Evolutionary conservation across 768 basidiomycete genomes (phyloP), one percentile per base, ranked within the genome.

Genomic region (Kwoniella newhampshirensis): DNA sequence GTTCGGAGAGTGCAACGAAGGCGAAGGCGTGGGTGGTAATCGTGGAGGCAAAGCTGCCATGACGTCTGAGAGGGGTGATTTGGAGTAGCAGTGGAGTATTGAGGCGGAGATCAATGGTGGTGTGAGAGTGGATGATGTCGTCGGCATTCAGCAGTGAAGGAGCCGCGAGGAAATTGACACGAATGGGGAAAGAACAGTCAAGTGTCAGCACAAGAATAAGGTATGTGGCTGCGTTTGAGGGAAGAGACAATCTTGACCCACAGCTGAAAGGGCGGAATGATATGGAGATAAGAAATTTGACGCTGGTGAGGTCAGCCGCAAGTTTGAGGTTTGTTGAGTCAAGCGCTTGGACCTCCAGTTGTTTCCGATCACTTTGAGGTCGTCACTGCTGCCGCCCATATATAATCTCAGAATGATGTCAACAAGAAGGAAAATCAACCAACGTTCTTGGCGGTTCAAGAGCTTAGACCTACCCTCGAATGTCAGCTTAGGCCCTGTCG

Each of bases 11-110:
- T 47, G 54, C 25, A 68, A 45, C 2, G 66, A 68, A 9, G 66
- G 66, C 42, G 60, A 44, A 21, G 67, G 67, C 41, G 67, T 68
- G 17, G 67, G 67, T 17, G 67, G 67, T 35, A 63, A 25, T 15
- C 26, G 41, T 0, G 37, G 32, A 27, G 59, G 52, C 36, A 54
- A 18, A 32, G 46, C 46, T 26, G 59, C 52, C 59, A 60, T 60
- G 30, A 18, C 53, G 53, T 50, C 53, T 43, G 25, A 27, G 3
- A 27, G 21, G 20, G 27, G 23, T 32, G 32, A 32, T 32, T 17
- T 28, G 50, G 23, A 37, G 35, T n/a, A n/a, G n/a, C n/a, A 41
- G 39, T 15, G 8, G 50, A 37, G 32, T 13, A 11, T 42, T 7
- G 17, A n/a, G 18, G 40, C 17, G 21, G n/a, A 42, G 17, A 18